Evolutionary conservation across 2,329 filamentous ascomycete genomes (phyloP), one percentile per base, ranked within the genome.

Genomic region (Claviceps sp.): DNA sequence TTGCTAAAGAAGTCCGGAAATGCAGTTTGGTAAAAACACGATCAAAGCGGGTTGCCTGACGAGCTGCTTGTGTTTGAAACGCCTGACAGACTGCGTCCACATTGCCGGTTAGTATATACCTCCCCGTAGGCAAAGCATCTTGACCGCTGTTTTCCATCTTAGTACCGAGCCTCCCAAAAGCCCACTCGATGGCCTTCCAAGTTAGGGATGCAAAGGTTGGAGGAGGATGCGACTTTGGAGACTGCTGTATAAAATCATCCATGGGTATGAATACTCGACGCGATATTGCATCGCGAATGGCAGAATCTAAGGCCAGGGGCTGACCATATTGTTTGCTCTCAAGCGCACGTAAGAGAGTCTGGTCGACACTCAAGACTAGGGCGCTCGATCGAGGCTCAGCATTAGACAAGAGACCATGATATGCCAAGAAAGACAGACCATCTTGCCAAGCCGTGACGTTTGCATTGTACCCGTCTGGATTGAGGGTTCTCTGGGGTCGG

Each of bases 381-480:
- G 74, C 68, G 53, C 74, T 74, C 2, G 71, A 67, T 5, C 63
- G 64, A 0, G 65, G 63, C 6, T 70, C 62, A 18, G 69, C 65
- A 26, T 66, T 65, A 13, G 72, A 70, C 1, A 76, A 67, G 16
- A 69, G 64, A 22, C 87, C 88, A 18, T 76, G 77, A 55, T 79
- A 74, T 0, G 83, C 75, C 1, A 88, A 85, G 50, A 79, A 73
- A n/a, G 79, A 76, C 43, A 95, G 75, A 2, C 82, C 88, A 41
- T 78, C 77, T 53, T 84, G 81, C 89, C 89, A 95, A 50, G 88
- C 86, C 6, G 77, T 70, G 43, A 88, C 73, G 65, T 95, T 95
- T 44, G 88, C 87, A 20, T 75, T 71, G 70, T 88, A 95, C 61
- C 88, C 88, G 65, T 94, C 88, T 1, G 88, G 87, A 63, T 95